Evolutionary conservation across 2,329 filamentous ascomycete species (phyloP), one percentile per base, ranked within the genome.

Genomic region (Mariannaea elegans): DNA sequence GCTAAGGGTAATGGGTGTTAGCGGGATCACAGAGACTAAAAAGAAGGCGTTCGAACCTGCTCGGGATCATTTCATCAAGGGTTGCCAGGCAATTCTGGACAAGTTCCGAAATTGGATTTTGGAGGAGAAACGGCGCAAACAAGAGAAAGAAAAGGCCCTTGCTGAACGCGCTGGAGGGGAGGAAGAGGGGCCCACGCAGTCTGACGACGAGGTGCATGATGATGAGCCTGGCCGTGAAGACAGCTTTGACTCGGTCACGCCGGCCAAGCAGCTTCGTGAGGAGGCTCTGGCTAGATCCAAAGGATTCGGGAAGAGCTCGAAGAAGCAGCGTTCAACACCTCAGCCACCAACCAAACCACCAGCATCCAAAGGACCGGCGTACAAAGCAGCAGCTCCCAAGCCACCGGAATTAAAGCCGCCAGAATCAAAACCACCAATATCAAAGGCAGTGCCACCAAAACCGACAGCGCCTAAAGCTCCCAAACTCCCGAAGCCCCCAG

Each of bases 1-100:
- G 95, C 82, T 97, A 56, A 89, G 91, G 62, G 86, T 94, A 4
- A 93, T 99, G 88, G 95, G 94, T 23, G 90, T 98, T 31, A 94
- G 88, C 64, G 92, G 86, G 18, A 80, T 96, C 34, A 96, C 93
- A 0, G 94, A 97, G 71, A 88, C 87, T 19, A 92, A 92, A 71
- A 94, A 92, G 77, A 95, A 91, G 75, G 86, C 90, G 27, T 97
- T 93, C 75, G 93, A 97, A 75, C 88, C 90, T 2, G 95, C 95
- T 62, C 87, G 95, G 24, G 84, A 89, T 61, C 89, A 94, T 73
- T 97, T 97, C 73, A 90, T 97, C 68, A 85, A 84, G 56, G 93
- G 96, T 61, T 94, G 96, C 58, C 84, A 92, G 63, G 84, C 84
- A 0, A 89, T 98, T 27, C 83, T 98, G 18, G 88, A 92, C 63